These are phyloP conservation scores for Scutellospora calospora DNA, from an alignment of 371 early-diverging fungal genomes.

Conservation along the genomic window DNA sequence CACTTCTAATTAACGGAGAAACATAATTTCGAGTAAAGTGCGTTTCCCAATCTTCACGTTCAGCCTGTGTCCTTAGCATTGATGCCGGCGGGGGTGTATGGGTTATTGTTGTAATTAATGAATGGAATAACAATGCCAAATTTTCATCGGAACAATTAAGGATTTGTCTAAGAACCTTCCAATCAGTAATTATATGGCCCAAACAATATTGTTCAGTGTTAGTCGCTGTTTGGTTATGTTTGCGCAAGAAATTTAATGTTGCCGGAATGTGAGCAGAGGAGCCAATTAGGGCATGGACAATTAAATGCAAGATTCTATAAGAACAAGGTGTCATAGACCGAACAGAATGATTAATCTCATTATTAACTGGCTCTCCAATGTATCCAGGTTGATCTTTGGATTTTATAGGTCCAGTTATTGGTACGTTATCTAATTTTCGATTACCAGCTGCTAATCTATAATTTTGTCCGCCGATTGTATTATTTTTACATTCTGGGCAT, in stretches of 20 bases:
- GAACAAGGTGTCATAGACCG: constrained; percentile 28
- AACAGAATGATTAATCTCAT: not conserved
- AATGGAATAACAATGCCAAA: constrained; percentile 33
- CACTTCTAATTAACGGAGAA: not conserved
- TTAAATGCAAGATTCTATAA: constrained; percentile 42
- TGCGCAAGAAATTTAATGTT: not conserved
- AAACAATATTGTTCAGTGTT: constrained; percentile 24
- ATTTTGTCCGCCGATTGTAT: not conserved
- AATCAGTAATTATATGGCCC: constrained; percentile 40
- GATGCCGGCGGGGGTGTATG: not conserved
- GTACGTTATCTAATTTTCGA: not conserved
- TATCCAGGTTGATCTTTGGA: constrained; percentile 21
- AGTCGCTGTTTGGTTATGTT: not conserved
- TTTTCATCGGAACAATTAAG: constrained; percentile 40
- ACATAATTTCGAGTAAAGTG: constrained; percentile 16
- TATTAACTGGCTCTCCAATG: not conserved
- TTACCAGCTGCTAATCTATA: not conserved
- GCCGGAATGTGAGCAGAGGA: not conserved
- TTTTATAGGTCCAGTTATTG: not conserved
- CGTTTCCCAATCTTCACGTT: constrained; percentile 28
- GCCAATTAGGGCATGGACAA: constrained; percentile 32
- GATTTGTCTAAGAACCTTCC: constrained; percentile 28
- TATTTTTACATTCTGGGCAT: constrained; percentile 41
- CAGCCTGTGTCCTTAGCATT: not conserved
- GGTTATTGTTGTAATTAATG: not conserved